These are phyloP conservation scores for Kodamaea fungicola DNA, from an alignment of 1,139 yeast genomes.

Conservation along the genomic window DNA sequence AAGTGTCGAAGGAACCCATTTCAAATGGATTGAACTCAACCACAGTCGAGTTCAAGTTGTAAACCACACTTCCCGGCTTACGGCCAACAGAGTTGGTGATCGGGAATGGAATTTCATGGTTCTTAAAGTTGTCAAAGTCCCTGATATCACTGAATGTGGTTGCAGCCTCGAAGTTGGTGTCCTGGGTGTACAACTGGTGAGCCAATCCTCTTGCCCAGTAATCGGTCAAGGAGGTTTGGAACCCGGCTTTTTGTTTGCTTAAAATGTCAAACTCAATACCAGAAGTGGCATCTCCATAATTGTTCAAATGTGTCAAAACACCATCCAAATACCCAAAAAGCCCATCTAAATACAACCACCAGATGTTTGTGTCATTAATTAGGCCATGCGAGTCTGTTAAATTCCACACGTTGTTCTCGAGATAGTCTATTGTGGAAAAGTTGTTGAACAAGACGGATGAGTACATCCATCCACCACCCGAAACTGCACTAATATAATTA, in stretches of 20 bases:
- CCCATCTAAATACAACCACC: slow-evolving; percentile 22
- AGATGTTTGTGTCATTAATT: slow-evolving; percentile 21
- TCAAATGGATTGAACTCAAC: slow-evolving; percentile 43
- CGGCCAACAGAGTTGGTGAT: slow-evolving; percentile 35
- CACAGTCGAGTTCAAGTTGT: slow-evolving; percentile 35
- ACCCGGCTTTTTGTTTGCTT: slow-evolving; percentile 43
- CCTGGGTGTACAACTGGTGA: slow-evolving; percentile 33
- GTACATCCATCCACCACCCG: slow-evolving; percentile 40
- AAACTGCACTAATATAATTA: slow-evolving; percentile 35
- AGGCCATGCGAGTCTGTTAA: slow-evolving; percentile 28
- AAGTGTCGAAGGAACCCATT: slow-evolving; percentile 42
- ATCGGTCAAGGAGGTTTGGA: slow-evolving; percentile 57
- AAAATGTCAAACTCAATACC: slow-evolving; percentile 29
- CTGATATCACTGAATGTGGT: slow-evolving; percentile 33
- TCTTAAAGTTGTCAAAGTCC: slow-evolving; percentile 22
- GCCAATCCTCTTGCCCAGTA: slow-evolving; percentile 49
- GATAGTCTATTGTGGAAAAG: slow-evolving; percentile 30
- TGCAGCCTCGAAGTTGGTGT: slow-evolving; percentile 22
- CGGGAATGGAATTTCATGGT: slow-evolving; percentile 42
- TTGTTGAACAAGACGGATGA: slow-evolving; percentile 34
- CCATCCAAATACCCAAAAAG: slow-evolving; percentile 20
- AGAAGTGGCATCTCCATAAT: slow-evolving; percentile 21
- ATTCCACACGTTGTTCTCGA: slow-evolving; percentile 26
- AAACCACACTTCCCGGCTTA: slow-evolving; percentile 30
- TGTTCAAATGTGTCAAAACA: slow-evolving; percentile 28